Evolutionary conservation across 345 rosid species (phyloP), one percentile per base, ranked within the genome.

Genomic region (Sisymbrium irio): DNA sequence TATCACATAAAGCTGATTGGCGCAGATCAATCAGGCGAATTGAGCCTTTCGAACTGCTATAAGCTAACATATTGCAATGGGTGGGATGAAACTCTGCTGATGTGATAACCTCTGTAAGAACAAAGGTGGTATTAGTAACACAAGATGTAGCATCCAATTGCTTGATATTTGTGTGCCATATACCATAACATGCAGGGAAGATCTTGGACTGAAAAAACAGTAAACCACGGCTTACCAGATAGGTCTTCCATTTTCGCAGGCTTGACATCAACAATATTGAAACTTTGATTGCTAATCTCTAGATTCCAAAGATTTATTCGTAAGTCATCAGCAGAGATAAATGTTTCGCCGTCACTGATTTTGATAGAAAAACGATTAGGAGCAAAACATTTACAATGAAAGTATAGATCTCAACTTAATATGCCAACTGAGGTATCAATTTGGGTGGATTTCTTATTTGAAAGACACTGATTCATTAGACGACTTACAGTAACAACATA

Each of bases 1-100:
- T 85, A 79, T 96, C 99, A 37, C 98, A 90, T 55, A 96, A 84
- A 56, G 99, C 99, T 76, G 99, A 92, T 50, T 92, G 99, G 69
- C 99, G 91, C 84, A 96, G 74, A 83, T 96, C 99, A 83, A 96
- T 81, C 53, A 96, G 88, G 74, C 98, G 91, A 80, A 96, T 85
- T 63, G 97, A 96, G 77, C 99, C 99, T 79, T 89, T 96, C 7
- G 99, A 96, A 87, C 99, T 96, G 88, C 99, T 92, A 79, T 96
- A 96, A 57, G 95, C 99, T 81, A 96, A 81, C 67, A 63, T 63
- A 10, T 62, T 62, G 51, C 67, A 62, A n/a, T 56, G 42, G 49
- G 81, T 83, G 73, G 99, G 99, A 75, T 96, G 99, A 78, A 96
- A 96, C 67, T 96, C 98, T 15, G 99, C 99, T 74, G 98, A 92